phyloP scores from a whole-genome alignment of 139 green algal genomes.

The Volvox africanus region DNA sequence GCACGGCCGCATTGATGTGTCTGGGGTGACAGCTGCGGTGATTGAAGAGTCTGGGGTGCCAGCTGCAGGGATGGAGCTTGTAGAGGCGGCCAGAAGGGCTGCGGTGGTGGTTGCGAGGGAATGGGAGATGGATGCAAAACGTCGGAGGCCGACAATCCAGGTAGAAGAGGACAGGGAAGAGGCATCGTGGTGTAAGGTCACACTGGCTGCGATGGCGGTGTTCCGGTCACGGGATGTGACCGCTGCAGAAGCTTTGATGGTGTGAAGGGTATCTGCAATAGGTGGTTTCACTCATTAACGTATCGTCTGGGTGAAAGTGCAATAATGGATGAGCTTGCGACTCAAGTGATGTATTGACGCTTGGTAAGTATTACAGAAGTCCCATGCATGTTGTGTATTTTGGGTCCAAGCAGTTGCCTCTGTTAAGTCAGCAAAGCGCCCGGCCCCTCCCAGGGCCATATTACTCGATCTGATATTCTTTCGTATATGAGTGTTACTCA shows the following conservation, averaged over 20 bases:
- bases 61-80: conserved; percentile 3
- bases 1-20: conserved; percentile 20
- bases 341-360: too few relatives aligned
- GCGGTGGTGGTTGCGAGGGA: neutral
- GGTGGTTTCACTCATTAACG: too few relatives aligned
- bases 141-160: neutral
- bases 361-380: too few relatives aligned
- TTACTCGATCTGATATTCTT: too few relatives aligned
- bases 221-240: conserved; percentile 13
- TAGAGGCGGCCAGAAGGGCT: conserved; percentile 15
- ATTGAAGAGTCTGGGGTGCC: neutral
- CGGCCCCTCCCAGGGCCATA: too few relatives aligned
- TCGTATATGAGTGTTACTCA: too few relatives aligned
- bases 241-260: conserved; percentile 2
- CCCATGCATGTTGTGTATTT: too few relatives aligned
- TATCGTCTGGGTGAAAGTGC: too few relatives aligned
- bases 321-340: too few relatives aligned
- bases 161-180: neutral
- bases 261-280: neutral
- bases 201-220: neutral
- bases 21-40: conserved; percentile 7
- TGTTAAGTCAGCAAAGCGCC: too few relatives aligned
- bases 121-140: neutral
- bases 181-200: neutral
- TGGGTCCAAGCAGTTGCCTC: too few relatives aligned